Conservation (phyloP, 768 basidiomycete genomes). For the Clathrus columnatus region DNA sequence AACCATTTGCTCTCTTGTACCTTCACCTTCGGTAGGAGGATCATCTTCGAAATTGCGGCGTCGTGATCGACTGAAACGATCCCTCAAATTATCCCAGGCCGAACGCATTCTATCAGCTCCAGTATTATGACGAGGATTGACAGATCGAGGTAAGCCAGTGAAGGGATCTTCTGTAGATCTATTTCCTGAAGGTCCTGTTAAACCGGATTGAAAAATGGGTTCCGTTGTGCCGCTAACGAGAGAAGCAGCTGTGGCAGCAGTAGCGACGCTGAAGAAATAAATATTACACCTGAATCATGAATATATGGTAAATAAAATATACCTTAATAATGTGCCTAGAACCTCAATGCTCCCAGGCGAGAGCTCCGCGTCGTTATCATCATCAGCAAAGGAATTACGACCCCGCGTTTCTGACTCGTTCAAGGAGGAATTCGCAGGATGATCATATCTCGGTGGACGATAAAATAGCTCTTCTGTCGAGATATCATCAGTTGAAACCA, state of each 20-base stretch:
- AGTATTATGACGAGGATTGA: background rate
- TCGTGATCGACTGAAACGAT: constrained; percentile 7
- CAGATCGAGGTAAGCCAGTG: background rate
- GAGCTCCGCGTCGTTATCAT: constrained; percentile 5
- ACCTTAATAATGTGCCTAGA: constrained; percentile 77
- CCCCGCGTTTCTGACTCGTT: background rate
- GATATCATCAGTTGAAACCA: background rate
- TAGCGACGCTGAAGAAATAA: constrained; percentile 55
- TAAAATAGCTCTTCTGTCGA: background rate
- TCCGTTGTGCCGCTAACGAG: constrained; percentile 66
- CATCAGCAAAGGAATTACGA: constrained; percentile 1
- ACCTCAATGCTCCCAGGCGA: constrained; percentile 58
- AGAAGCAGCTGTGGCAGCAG: constrained; percentile 87
- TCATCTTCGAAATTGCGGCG: background rate
- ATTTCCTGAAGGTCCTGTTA: constrained; percentile 27
- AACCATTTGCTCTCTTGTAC: constrained; percentile 64
- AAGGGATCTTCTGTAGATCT: constrained; percentile 11
- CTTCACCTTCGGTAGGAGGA: constrained; percentile 18
- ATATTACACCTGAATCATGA: constrained; percentile 3
- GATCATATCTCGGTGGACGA: background rate
- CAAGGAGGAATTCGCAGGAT: background rate
- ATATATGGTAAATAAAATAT: constrained; percentile 17
- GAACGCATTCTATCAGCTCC: constrained; percentile 1
- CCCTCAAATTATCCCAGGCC: constrained; percentile 8
- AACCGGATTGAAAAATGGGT: constrained; percentile 50